Percentiles rank a stretch among this genome's conserved stretches.
phyloP scores from a whole-genome alignment of 2,329 filamentous ascomycete species.

The Thielaviopsis musarum region DNA sequence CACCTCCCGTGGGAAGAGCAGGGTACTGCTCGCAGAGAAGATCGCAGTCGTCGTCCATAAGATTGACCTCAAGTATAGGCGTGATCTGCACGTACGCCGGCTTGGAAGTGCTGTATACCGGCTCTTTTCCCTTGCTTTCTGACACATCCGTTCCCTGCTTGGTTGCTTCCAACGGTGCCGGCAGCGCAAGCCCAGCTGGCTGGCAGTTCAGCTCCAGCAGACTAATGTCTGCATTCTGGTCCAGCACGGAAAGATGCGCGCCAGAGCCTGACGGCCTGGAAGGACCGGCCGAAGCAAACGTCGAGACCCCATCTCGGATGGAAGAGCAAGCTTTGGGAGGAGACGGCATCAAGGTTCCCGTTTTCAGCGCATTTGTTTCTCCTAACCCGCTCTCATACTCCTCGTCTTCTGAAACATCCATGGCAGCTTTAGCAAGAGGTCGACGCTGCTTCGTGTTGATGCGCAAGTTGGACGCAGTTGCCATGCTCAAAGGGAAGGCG shows the following conservation, averaged over 20 bases:
- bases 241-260: too few species aligned
- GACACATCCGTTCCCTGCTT: neutral
- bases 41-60: neutral
- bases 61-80: neutral
- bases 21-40: neutral
- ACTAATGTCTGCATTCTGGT: too few species aligned
- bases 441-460: neutral
- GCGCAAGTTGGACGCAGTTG: neutral
- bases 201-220: too few species aligned
- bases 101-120: neutral
- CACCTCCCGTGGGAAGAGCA: neutral
- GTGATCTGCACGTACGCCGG: neutral
- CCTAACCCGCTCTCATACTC: neutral
- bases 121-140: neutral
- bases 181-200: too few species aligned
- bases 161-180: neutral
- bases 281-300: too few species aligned
- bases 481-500: slow-evolving; percentile 2
- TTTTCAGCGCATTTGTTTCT: neutral
- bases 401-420: neutral
- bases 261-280: too few species aligned
- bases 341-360: neutral
- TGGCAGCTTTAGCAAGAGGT: neutral
- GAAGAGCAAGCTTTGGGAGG: neutral
- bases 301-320: too few species aligned